Conservation (phyloP, 2,329 filamentous ascomycete species). For the Fonsecaea monophora region DNA sequence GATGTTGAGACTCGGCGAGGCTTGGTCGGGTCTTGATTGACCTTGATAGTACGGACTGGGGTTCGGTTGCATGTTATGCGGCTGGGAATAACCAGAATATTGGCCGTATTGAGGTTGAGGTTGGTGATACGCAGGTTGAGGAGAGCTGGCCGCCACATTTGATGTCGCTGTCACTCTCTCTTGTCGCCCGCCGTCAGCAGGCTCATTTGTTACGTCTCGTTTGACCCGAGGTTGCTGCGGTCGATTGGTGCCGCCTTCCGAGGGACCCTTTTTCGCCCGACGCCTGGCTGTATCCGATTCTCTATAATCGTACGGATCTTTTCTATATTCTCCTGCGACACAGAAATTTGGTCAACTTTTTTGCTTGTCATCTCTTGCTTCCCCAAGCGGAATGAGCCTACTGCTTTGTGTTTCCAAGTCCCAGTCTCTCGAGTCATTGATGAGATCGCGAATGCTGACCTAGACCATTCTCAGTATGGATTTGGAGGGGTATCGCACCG, state of each 20-base stretch:
- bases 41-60: slow-evolving; percentile 15
- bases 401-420: slow-evolving; percentile 34
- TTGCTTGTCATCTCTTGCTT: neutral
- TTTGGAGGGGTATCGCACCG: neutral
- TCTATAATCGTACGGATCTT: slow-evolving; percentile 33
- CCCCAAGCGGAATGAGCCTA: slow-evolving; percentile 17
- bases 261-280: slow-evolving; percentile 30
- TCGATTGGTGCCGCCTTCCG: slow-evolving; percentile 28
- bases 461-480: slow-evolving; percentile 16
- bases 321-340: slow-evolving; percentile 29
- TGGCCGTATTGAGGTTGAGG: slow-evolving; percentile 19
- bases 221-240: slow-evolving; percentile 22
- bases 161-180: slow-evolving; percentile 18
- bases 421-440: slow-evolving; percentile 37
- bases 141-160: slow-evolving; percentile 4
- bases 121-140: slow-evolving; percentile 15
- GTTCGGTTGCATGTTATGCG: slow-evolving; percentile 11
- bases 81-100: slow-evolving; percentile 18
- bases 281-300: slow-evolving; percentile 36
- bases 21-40: slow-evolving; percentile 16
- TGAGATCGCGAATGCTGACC: slow-evolving; percentile 35
- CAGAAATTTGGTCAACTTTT: slow-evolving; percentile 22
- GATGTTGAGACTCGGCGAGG: slow-evolving; percentile 21
- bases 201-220: slow-evolving; percentile 19
- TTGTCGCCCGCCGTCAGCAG: slow-evolving; percentile 17